phyloP scores from a whole-genome alignment of 2,329 filamentous ascomycete species.

The Passalora sequoiae region DNA sequence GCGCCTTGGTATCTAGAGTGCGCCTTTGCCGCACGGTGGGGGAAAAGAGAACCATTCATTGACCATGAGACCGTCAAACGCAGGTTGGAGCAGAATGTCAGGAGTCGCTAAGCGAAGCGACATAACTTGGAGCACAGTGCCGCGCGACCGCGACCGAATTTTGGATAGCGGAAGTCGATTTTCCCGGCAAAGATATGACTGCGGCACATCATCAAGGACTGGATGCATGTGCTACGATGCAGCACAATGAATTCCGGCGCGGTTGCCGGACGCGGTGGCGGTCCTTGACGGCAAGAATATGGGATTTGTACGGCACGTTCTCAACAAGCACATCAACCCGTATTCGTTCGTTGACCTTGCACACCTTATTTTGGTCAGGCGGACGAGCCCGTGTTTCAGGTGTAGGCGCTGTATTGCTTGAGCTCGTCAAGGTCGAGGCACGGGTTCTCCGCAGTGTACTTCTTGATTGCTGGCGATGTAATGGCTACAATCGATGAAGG shows the following conservation, averaged over 20 bases:
- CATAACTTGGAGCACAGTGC: too few relatives aligned
- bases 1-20: too few relatives aligned
- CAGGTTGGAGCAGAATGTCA: too few relatives aligned
- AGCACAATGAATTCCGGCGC: background rate
- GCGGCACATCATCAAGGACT: too few relatives aligned
- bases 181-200: too few relatives aligned
- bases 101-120: too few relatives aligned
- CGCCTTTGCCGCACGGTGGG: too few relatives aligned
- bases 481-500: constrained; percentile 4
- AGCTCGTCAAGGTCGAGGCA: constrained; percentile 9
- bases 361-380: constrained; percentile 11
- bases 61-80: too few relatives aligned
- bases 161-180: too few relatives aligned
- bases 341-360: constrained; percentile 14
- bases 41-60: too few relatives aligned
- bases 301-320: constrained; percentile 45
- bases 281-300: constrained; percentile 8
- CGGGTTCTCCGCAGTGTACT: background rate
- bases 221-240: too few relatives aligned
- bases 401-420: constrained; percentile 10
- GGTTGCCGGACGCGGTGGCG: constrained; percentile 10
- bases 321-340: constrained; percentile 50
- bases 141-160: too few relatives aligned
- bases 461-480: constrained; percentile 15
- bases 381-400: constrained; percentile 5